These are phyloP conservation scores for Colletotrichum sp. DNA, from an alignment of 2,329 filamentous ascomycete species.

Conservation along the genomic window DNA sequence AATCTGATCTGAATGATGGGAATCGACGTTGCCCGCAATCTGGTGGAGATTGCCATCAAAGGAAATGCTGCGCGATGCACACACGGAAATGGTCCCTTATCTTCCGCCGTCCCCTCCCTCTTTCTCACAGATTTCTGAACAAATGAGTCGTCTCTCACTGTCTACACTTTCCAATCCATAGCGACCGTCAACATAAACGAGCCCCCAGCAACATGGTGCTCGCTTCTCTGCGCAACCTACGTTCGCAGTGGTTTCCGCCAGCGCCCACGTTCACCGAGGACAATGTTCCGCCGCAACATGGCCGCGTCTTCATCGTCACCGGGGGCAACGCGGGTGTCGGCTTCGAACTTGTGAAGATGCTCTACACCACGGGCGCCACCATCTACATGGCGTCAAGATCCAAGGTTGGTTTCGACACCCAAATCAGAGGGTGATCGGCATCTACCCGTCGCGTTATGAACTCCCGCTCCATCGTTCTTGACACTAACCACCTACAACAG, in stretches of 20 bases:
- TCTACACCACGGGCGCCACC: not conserved
- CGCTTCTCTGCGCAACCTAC: not conserved
- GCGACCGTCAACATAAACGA: not conserved
- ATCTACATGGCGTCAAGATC: not conserved
- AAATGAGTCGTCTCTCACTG: not conserved
- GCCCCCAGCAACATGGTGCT: not conserved
- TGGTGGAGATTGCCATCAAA: not conserved
- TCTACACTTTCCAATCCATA: not conserved
- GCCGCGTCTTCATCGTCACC: not conserved
- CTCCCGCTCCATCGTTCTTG: not conserved
- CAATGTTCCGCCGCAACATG: not conserved
- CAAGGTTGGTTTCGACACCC: not conserved
- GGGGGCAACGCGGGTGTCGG: not conserved
- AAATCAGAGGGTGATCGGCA: not conserved
- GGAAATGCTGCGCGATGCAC: not conserved
- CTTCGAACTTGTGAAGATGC: not conserved
- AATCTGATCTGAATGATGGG: not conserved
- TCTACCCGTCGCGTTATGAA: rapidly evolving
- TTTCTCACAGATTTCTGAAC: not conserved
- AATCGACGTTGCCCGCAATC: not conserved
- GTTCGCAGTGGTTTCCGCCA: not conserved
- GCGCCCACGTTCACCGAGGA: not conserved
- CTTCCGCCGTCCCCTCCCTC: not conserved
- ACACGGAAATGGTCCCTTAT: rapidly evolving
- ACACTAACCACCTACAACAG: not conserved